phyloP scores from a whole-genome alignment of 1,139 yeast genomes.

The Magnusiomyces ingens region DNA sequence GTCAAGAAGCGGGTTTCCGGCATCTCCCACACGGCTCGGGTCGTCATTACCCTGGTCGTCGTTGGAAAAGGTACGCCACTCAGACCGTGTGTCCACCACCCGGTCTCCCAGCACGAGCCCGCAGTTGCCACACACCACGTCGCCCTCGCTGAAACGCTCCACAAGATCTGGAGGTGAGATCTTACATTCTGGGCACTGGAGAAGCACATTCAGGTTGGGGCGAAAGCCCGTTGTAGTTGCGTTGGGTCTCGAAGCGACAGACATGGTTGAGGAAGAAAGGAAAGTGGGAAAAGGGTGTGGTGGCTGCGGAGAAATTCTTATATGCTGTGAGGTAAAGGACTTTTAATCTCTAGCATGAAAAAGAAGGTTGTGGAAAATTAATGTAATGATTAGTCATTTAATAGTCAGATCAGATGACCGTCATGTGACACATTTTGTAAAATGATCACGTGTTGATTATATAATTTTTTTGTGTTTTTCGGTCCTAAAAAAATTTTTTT shows the following conservation, averaged over 20 bases:
- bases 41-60: slow-evolving; percentile 98
- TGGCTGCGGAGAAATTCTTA: too few relatives aligned
- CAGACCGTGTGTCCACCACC: slow-evolving; percentile 91
- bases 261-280: too few relatives aligned
- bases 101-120: slow-evolving; percentile 90
- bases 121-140: slow-evolving; percentile 94
- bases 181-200: slow-evolving; percentile 94
- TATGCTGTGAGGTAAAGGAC: too few relatives aligned
- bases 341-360: too few relatives aligned
- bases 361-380: too few relatives aligned
- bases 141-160: slow-evolving; percentile 95
- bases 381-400: too few relatives aligned
- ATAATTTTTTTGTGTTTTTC: too few relatives aligned
- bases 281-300: too few relatives aligned
- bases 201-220: slow-evolving; percentile 68
- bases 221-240: slow-evolving; percentile 17
- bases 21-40: slow-evolving; percentile 99
- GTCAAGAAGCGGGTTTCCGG: slow-evolving; percentile 89
- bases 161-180: slow-evolving; percentile 92
- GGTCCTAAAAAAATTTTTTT: neutral
- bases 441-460: too few relatives aligned
- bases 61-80: slow-evolving; percentile 94
- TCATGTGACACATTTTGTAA: too few relatives aligned
- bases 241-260: too few relatives aligned
- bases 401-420: too few relatives aligned